phyloP scores from a whole-genome alignment of 2,329 filamentous ascomycete species.

The Domatiomyces catenatus region DNA sequence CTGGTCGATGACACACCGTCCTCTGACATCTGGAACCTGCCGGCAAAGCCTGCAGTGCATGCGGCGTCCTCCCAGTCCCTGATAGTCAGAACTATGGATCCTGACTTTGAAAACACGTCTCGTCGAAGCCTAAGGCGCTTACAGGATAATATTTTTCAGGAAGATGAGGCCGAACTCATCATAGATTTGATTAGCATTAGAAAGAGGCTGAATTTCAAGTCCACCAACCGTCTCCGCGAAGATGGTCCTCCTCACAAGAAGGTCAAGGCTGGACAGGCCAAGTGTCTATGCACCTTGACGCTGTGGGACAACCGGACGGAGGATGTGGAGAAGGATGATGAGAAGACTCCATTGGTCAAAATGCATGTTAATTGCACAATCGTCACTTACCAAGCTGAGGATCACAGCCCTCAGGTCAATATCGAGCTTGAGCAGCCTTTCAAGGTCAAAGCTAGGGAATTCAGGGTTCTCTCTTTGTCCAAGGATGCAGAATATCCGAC shows the following conservation, averaged over 20 bases:
- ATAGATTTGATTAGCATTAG: constrained; percentile 12
- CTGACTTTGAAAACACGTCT: not conserved
- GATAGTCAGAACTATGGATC: not conserved
- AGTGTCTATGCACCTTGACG: constrained; percentile 13
- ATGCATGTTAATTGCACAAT: constrained; percentile 1
- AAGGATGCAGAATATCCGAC: constrained; percentile 2
- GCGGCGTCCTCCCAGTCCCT: not conserved
- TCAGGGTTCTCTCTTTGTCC: constrained; percentile 7
- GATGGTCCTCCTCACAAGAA: constrained; percentile 8
- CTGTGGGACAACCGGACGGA: constrained; percentile 16
- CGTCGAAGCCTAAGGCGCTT: constrained; percentile 8
- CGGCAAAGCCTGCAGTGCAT: not conserved
- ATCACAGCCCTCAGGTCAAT: constrained; percentile 10
- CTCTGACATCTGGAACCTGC: not conserved
- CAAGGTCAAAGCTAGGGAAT: constrained; percentile 8
- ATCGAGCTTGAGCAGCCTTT: constrained; percentile 14
- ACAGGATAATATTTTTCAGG: constrained; percentile 4
- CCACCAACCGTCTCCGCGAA: constrained; percentile 4
- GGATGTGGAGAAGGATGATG: not conserved
- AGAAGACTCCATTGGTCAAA: not conserved
- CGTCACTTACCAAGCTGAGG: constrained; percentile 3
- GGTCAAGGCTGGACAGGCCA: constrained; percentile 7
- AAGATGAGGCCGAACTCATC: constrained; percentile 7
- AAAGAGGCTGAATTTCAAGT: constrained; percentile 15
- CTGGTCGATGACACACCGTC: not conserved